These are phyloP conservation scores for Annulohypoxylon bovei DNA, from an alignment of 495 filamentous ascomycete species.

Conservation along the genomic window DNA sequence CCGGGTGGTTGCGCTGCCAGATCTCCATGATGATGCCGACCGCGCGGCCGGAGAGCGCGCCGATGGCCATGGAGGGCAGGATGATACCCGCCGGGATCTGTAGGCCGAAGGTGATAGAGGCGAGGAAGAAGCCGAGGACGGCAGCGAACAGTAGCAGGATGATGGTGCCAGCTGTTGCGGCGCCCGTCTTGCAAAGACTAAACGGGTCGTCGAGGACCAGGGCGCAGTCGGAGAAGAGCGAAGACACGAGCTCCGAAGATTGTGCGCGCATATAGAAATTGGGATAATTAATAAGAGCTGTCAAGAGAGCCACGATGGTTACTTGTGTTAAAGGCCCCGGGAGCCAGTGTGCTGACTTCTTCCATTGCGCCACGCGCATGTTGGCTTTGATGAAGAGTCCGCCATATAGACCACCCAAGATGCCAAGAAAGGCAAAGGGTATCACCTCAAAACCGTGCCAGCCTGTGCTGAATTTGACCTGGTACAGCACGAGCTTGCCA, in stretches of 20 bases:
- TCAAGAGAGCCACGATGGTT: slow-evolving; percentile 74
- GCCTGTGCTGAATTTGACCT: slow-evolving; percentile 89
- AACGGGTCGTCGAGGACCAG: slow-evolving; percentile 81
- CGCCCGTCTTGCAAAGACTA: slow-evolving; percentile 84
- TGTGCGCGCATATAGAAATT: slow-evolving; percentile 95
- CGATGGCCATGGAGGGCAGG: slow-evolving; percentile 96
- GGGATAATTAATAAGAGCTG: slow-evolving; percentile 91
- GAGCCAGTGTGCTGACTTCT: slow-evolving; percentile 68
- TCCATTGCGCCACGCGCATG: slow-evolving; percentile 85
- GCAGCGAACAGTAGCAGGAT: slow-evolving; percentile 82
- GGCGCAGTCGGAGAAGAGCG: slow-evolving; percentile 90
- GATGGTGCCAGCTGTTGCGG: slow-evolving; percentile 75
- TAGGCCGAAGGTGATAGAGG: slow-evolving; percentile 92
- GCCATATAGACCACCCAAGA: slow-evolving; percentile 91
- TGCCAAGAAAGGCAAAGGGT: slow-evolving; percentile 86
- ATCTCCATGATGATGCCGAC: slow-evolving; percentile 89
- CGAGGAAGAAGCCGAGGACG: slow-evolving; percentile 82
- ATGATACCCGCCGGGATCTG: slow-evolving; percentile 97
- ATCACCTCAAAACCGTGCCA: slow-evolving; percentile 97
- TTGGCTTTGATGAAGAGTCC: slow-evolving; percentile 95
- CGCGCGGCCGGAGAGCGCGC: slow-evolving; percentile 90
- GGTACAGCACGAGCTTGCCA: slow-evolving; percentile 95
- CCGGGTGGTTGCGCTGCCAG: slow-evolving; percentile 82
- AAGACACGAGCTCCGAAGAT: slow-evolving; percentile 89
- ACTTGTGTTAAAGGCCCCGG: slow-evolving; percentile 81